Percentiles rank a stretch among this genome's conserved stretches.
These are phyloP conservation scores for Aspergillus hiratsukae DNA, from an alignment of 2,329 filamentous ascomycete genomes.

Conservation along the genomic window DNA sequence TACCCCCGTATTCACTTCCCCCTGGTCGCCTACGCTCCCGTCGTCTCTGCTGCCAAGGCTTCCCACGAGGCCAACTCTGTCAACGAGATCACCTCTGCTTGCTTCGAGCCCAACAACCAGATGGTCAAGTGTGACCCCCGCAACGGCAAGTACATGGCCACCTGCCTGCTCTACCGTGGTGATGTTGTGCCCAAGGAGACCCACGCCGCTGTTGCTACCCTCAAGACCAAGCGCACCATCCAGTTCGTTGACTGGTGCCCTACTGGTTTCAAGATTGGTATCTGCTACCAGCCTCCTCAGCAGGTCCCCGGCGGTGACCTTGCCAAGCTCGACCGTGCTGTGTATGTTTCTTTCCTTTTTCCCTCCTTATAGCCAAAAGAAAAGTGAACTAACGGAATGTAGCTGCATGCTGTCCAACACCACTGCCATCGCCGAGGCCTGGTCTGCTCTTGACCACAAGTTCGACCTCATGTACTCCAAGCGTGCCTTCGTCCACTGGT, in stretches of 20 bases:
- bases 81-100: constrained; percentile 96
- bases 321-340: constrained; percentile 95
- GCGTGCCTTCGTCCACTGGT: constrained; percentile 99
- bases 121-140: constrained; percentile 99
- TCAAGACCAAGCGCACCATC: constrained; percentile 99
- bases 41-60: constrained; percentile 92
- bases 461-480: constrained; percentile 99
- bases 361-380: no score
- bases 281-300: constrained; percentile 98
- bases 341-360: constrained; percentile 58
- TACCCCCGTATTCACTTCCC: constrained; percentile 99
- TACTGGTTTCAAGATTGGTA: constrained; percentile 99
- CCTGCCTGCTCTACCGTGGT: constrained; percentile 94
- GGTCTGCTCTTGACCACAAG: constrained; percentile 93
- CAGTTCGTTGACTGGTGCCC: constrained; percentile 99
- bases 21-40: constrained; percentile 90
- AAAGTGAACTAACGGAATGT: constrained; percentile 10
- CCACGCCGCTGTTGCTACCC: constrained; percentile 83
- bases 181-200: constrained; percentile 97
- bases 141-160: constrained; percentile 99
- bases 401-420: constrained; percentile 94
- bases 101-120: constrained; percentile 99
- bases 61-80: constrained; percentile 98
- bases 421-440: constrained; percentile 96
- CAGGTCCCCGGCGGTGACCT: constrained; percentile 95